Evolutionary conservation across 108 stramenopile genomes (phyloP), one percentile per base, ranked within the genome.

Genomic region (Conticribra weissflogii): DNA sequence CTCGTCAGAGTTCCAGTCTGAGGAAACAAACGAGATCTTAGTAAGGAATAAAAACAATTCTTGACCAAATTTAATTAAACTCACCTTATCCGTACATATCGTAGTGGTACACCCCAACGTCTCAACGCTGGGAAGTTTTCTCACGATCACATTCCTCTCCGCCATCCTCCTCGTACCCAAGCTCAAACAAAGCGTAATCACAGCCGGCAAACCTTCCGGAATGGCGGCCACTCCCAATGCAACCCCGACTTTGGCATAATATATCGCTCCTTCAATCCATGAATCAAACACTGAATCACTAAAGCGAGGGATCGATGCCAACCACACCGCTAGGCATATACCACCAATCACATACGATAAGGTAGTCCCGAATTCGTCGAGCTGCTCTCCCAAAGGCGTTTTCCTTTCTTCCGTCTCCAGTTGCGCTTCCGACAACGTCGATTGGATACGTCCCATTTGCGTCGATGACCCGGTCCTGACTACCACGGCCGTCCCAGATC

Each of bases 171-270:
- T 67, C 29, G 98, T 98, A n/a, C 96, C 96, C 70, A 97, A 81
- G 57, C 95, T 93, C 31, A 99, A 82, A 59, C 96, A 97, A n/a
- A 99, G 79, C n/a, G 97, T 99, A 50, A 98, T 95, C 34, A 97
- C 97, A 4, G 97, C 94, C 1, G 98, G 98, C 9, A 99, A 80
- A 21, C 98, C 98, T 81, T 99, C 98, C 0, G 98, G 98, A 65
- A 99, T 96, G 21, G 98, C 98, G 2, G 97, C 97, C n/a, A 99
- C 98, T 23, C 96, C 97, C 68, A 99, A 82, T n/a, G 98, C 96
- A 7, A 99, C 98, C 32, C 96, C 90, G 8, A 97, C 92, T 69
- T 97, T 97, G 74, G 97, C 96, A 76, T 97, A 92, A 69, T 98
- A 91, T 7, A 98, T 64, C n/a, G 89, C 86, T 17, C 86, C 92